phyloP scores from a whole-genome alignment of 2,329 filamentous ascomycete species.

The Nothomitra cinnamomea region DNA sequence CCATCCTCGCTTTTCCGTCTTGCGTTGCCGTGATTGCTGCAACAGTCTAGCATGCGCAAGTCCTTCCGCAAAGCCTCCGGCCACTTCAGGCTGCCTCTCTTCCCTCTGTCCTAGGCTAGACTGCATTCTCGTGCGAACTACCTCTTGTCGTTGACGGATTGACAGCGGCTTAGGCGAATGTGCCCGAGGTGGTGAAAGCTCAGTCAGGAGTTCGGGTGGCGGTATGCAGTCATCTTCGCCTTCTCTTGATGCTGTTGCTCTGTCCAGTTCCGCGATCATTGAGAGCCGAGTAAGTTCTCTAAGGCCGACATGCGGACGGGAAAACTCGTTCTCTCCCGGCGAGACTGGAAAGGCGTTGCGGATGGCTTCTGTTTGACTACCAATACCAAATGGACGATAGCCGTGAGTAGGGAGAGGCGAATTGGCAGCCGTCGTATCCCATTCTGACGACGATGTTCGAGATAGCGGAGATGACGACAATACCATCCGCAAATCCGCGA shows the following conservation, averaged over 20 bases:
- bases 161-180: background rate
- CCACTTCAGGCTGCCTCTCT: background rate
- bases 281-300: background rate
- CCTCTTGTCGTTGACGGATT: conserved; percentile 1
- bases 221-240: too few relatives aligned
- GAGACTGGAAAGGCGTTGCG: background rate
- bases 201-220: background rate
- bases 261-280: background rate
- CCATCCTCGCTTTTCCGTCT: background rate
- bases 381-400: background rate
- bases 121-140: background rate
- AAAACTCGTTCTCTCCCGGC: background rate
- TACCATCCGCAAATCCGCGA: too few relatives aligned
- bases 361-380: background rate
- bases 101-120: background rate
- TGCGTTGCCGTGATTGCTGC: background rate
- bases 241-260: background rate
- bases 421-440: background rate
- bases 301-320: background rate
- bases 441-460: background rate
- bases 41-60: background rate
- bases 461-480: too few relatives aligned
- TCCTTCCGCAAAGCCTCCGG: background rate
- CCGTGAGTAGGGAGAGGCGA: background rate
- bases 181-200: background rate